phyloP scores from a whole-genome alignment of 805 yeast genomes.

The Starmerella davenportii region DNA sequence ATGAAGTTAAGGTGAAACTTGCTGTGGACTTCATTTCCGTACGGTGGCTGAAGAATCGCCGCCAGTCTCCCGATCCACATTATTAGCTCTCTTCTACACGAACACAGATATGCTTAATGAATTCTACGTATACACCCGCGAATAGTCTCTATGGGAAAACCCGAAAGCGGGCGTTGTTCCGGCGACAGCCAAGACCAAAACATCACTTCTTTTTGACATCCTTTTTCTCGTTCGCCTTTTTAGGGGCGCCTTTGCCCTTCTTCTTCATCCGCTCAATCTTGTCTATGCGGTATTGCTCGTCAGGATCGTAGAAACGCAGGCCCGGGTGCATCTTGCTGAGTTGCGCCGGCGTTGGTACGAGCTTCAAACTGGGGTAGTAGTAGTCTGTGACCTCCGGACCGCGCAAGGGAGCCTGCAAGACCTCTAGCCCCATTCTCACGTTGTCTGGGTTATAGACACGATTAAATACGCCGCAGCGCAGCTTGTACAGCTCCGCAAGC shows the following conservation, averaged over 20 bases:
- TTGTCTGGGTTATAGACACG: slow-evolving; percentile 21
- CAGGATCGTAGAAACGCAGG: slow-evolving; percentile 17
- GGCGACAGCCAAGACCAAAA: no score
- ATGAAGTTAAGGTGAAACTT: slow-evolving; percentile 15
- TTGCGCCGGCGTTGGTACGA: slow-evolving; percentile 15
- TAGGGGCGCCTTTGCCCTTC: slow-evolving; percentile 22
- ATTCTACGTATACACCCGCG: no score
- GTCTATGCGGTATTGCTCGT: slow-evolving; percentile 14
- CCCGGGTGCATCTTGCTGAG: slow-evolving; percentile 13
- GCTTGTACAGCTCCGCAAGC: slow-evolving; percentile 18
- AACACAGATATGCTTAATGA: no score
- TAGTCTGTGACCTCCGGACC: slow-evolving; percentile 22
- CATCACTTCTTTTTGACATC: not conserved
- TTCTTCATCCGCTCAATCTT: slow-evolving; percentile 16
- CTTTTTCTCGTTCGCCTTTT: slow-evolving; percentile 16
- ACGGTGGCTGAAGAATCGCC: slow-evolving; percentile 9
- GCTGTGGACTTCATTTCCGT: slow-evolving; percentile 15
- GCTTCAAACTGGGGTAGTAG: slow-evolving; percentile 19
- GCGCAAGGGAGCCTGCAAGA: slow-evolving; percentile 20
- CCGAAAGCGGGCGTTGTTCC: no score
- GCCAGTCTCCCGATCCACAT: no score
- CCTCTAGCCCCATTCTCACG: slow-evolving; percentile 21
- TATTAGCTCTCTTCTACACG: no score
- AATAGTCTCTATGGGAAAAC: no score
- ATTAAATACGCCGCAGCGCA: slow-evolving; percentile 20